Percentiles rank a stretch among this genome's conserved stretches.
Evolutionary conservation across 1,284 basidiomycete genomes (phyloP).

Genomic region (Coniferiporia weirii): DNA sequence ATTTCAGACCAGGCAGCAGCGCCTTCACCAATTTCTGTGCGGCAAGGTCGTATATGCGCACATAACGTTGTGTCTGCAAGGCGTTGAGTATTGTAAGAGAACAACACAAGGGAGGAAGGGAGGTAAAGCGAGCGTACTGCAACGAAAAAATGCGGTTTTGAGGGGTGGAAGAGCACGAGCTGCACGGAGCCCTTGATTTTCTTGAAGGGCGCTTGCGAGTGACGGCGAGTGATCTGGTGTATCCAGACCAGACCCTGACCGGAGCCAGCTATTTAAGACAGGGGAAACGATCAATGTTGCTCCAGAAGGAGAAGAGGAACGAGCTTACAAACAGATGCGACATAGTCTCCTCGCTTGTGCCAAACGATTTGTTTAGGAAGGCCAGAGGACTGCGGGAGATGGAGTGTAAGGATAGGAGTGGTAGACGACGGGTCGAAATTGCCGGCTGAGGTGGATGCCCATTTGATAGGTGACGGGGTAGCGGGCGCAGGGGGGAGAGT

Average conservation of each 20-base stretch:
- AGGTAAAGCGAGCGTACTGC: conserved; percentile 55
- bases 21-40: conserved; percentile 94
- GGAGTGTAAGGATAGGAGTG: conserved; percentile 55
- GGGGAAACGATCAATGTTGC: conserved; percentile 8
- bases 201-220: conserved; percentile 97
- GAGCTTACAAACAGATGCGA: conserved; percentile 82
- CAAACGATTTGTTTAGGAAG: conserved; percentile 83
- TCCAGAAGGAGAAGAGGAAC: conserved; percentile 1
- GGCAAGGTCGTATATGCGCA: conserved; percentile 92
- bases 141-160: conserved; percentile 94
- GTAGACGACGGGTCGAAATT: conserved; percentile 36
- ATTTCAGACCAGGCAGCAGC: conserved; percentile 86
- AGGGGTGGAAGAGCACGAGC: conserved; percentile 90
- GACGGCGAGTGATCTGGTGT: conserved; percentile 89
- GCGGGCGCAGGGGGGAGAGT: conserved; percentile 54
- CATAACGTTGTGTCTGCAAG: conserved; percentile 86
- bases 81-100: conserved; percentile 1
- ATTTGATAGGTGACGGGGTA: conserved; percentile 64
- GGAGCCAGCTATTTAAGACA: conserved; percentile 42
- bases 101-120: not conserved
- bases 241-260: conserved; percentile 83
- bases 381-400: conserved; percentile 63
- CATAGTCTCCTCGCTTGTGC: conserved; percentile 95
- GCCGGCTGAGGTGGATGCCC: conserved; percentile 47
- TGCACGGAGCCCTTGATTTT: conserved; percentile 91